Conservation (phyloP, 1,284 basidiomycete genomes). For the Mycosarcoma mackinlayi region DNA sequence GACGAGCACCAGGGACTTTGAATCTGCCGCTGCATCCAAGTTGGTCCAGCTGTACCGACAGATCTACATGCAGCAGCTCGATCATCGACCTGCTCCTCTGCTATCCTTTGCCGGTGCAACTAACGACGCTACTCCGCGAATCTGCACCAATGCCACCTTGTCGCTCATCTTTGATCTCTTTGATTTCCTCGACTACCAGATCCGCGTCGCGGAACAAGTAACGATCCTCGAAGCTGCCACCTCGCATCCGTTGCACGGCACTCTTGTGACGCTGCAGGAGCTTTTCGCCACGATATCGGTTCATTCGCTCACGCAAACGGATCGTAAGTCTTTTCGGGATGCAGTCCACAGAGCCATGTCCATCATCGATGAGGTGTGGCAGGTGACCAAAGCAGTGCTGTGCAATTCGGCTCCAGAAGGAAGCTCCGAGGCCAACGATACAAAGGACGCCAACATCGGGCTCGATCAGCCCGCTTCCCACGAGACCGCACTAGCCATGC, state of each 20-base stretch:
- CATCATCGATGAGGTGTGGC: slow-evolving; percentile 65
- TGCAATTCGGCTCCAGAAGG: slow-evolving; percentile 66
- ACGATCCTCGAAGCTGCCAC: slow-evolving; percentile 59
- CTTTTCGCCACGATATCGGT: slow-evolving; percentile 51
- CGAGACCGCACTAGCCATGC: slow-evolving; percentile 58
- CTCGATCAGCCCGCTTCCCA: slow-evolving; percentile 46
- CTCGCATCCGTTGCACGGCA: slow-evolving; percentile 65
- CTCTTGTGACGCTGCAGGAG: slow-evolving; percentile 64
- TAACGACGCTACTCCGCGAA: neutral
- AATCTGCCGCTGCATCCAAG: slow-evolving; percentile 53
- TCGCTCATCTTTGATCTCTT: slow-evolving; percentile 61
- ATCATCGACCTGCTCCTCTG: slow-evolving; percentile 28
- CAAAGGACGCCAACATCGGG: slow-evolving; percentile 30
- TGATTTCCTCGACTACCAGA: slow-evolving; percentile 50
- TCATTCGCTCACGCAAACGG: slow-evolving; percentile 13
- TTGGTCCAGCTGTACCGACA: slow-evolving; percentile 54
- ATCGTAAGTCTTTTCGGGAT: slow-evolving; percentile 22
- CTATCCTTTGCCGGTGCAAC: slow-evolving; percentile 20
- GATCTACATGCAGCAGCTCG: slow-evolving; percentile 51
- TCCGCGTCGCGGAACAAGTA: slow-evolving; percentile 49
- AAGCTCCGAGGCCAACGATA: slow-evolving; percentile 13
- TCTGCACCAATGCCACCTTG: slow-evolving; percentile 17
- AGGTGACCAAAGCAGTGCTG: slow-evolving; percentile 62
- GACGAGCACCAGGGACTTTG: slow-evolving; percentile 52
- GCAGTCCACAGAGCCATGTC: slow-evolving; percentile 52